Percentiles rank a stretch among this genome's conserved stretches.
Evolutionary conservation across 257 asterid genomes (phyloP).

Genomic region (Striga asiatica): DNA sequence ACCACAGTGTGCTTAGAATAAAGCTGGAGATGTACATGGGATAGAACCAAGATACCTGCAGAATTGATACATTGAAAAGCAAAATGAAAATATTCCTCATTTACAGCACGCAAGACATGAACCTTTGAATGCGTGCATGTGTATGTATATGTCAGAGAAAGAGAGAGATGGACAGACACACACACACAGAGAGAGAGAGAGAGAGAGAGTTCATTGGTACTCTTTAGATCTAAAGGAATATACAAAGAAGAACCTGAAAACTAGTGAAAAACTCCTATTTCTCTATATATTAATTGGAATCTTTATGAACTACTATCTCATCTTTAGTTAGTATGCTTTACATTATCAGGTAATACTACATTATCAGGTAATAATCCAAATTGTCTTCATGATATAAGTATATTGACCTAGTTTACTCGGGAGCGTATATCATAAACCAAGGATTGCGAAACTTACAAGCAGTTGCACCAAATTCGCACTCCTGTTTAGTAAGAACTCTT

Average conservation of each 20-base stretch:
- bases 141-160: too few relatives aligned
- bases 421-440: conserved; percentile 1
- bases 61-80: conserved; percentile 13
- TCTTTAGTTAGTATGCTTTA: too few relatives aligned
- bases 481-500: conserved; percentile 1
- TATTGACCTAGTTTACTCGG: not conserved
- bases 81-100: not conserved
- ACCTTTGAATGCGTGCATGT: not conserved
- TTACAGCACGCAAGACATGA: not conserved
- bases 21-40: conserved; percentile 92
- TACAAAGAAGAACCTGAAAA: not conserved
- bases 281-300: too few relatives aligned
- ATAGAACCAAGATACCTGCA: conserved; percentile 92
- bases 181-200: not conserved
- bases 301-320: too few relatives aligned
- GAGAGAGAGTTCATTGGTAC: too few relatives aligned
- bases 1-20: conserved; percentile 83
- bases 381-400: not conserved
- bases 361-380: not conserved
- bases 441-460: not conserved
- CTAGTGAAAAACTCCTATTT: not conserved
- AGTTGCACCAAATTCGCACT: not conserved
- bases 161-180: too few relatives aligned
- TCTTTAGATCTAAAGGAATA: too few relatives aligned
- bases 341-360: too few relatives aligned